A percentile compares a stretch with the other conserved stretches of the same genome.
These are phyloP conservation scores for Cytospora leucostoma DNA, from an alignment of 2,329 filamentous ascomycete genomes.

Conservation along the genomic window DNA sequence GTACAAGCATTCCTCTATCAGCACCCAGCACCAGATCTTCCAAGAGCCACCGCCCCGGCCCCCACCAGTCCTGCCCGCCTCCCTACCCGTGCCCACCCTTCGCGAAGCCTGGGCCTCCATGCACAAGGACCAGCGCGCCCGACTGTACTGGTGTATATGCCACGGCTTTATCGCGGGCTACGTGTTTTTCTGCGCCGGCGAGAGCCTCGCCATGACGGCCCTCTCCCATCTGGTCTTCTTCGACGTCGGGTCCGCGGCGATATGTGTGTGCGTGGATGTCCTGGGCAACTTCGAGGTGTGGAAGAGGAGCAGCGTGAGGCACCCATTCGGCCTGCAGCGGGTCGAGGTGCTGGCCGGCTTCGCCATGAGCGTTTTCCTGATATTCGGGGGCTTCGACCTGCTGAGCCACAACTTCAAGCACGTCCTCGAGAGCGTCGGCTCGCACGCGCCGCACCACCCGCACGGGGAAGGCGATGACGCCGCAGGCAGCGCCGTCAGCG, in stretches of 20 bases:
- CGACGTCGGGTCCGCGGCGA: conserved; percentile 86
- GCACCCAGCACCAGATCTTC: conserved; percentile 87
- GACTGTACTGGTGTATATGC: conserved; percentile 86
- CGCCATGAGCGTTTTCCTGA: conserved; percentile 89
- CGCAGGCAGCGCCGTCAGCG: conserved; percentile 52
- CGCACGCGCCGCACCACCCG: conserved; percentile 72
- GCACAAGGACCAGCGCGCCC: conserved; percentile 80
- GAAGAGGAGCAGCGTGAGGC: conserved; percentile 87
- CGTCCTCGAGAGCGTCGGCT: conserved; percentile 72
- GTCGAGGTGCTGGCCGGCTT: conserved; percentile 94
- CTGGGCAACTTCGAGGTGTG: conserved; percentile 97
- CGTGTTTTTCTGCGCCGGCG: conserved; percentile 82
- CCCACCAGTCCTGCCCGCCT: conserved; percentile 85
- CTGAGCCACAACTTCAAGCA: conserved; percentile 94
- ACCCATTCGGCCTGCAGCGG: conserved; percentile 90
- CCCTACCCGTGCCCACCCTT: conserved; percentile 86
- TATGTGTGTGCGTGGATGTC: conserved; percentile 91
- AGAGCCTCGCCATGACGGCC: conserved; percentile 87
- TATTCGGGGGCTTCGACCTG: conserved; percentile 97
- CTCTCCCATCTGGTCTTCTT: conserved; percentile 93
- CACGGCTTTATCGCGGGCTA: conserved; percentile 82
- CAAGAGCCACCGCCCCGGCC: conserved; percentile 85
- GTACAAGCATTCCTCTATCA: conserved; percentile 96
- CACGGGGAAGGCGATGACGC: conserved; percentile 44
- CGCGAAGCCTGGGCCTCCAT: conserved; percentile 88